A percentile compares a stretch with the other conserved stretches of the same genome.
These are phyloP conservation scores for Yamadazyma phyllophila DNA, from an alignment of 805 yeast species.

Conservation along the genomic window DNA sequence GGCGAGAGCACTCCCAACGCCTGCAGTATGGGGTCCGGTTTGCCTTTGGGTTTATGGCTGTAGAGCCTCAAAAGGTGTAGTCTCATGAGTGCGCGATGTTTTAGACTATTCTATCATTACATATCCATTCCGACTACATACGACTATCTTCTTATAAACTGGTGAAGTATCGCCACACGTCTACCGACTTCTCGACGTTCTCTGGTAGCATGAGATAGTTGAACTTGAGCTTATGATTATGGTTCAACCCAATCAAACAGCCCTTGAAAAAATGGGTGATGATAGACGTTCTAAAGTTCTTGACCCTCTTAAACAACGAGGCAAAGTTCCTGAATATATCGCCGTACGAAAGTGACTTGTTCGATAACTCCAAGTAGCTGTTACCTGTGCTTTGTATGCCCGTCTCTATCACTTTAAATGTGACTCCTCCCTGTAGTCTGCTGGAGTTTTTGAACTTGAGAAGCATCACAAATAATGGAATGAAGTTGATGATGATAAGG, in stretches of 20 bases:
- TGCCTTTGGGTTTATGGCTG: not conserved
- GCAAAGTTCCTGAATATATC: slow-evolving; percentile 36
- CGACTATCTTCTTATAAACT: slow-evolving; percentile 1
- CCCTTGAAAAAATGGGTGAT: slow-evolving; percentile 28
- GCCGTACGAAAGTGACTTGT: slow-evolving; percentile 35
- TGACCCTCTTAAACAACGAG: slow-evolving; percentile 27
- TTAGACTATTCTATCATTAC: not conserved
- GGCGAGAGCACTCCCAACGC: not conserved
- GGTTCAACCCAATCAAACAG: slow-evolving; percentile 22
- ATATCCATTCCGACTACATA: not conserved
- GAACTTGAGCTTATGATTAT: slow-evolving; percentile 25
- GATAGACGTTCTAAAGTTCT: slow-evolving; percentile 24
- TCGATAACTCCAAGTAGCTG: slow-evolving; percentile 30
- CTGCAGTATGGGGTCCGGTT: not conserved
- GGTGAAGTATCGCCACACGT: slow-evolving; percentile 23
- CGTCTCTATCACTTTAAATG: slow-evolving; percentile 19
- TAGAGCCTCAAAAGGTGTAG: not conserved
- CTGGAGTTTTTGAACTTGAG: slow-evolving; percentile 77
- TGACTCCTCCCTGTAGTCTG: slow-evolving; percentile 54
- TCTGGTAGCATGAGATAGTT: slow-evolving; percentile 37
- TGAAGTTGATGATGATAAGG: slow-evolving; percentile 70
- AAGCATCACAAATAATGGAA: slow-evolving; percentile 81
- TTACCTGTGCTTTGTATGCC: not conserved
- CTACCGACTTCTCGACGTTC: slow-evolving; percentile 24
- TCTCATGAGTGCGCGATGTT: not conserved